These are phyloP conservation scores for Lentinula boryana DNA, from an alignment of 768 basidiomycete species.

Conservation along the genomic window DNA sequence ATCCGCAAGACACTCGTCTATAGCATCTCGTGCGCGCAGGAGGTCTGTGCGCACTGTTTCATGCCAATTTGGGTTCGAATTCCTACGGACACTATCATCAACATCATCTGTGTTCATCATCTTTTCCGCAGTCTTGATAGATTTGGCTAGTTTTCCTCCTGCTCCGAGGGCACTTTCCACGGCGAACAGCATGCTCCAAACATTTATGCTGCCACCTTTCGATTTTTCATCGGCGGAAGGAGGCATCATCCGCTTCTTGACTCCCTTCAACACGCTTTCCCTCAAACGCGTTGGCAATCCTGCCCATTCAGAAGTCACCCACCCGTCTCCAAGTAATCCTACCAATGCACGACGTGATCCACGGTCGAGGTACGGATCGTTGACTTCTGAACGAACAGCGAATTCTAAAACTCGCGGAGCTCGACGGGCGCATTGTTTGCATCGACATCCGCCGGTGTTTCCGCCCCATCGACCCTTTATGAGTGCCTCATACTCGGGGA, in stretches of 20 bases:
- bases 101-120: slow-evolving; percentile 37
- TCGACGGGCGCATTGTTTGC: slow-evolving; percentile 76
- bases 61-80: slow-evolving; percentile 75
- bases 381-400: slow-evolving; percentile 68
- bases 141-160: not conserved
- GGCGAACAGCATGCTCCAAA: slow-evolving; percentile 64
- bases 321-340: slow-evolving; percentile 82
- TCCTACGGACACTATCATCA: slow-evolving; percentile 64
- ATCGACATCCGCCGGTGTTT: slow-evolving; percentile 81
- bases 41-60: slow-evolving; percentile 24
- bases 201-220: slow-evolving; percentile 29
- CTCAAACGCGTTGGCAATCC: slow-evolving; percentile 57
- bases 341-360: slow-evolving; percentile 74
- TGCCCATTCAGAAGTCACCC: slow-evolving; percentile 82
- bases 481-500: slow-evolving; percentile 70
- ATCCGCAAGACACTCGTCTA: slow-evolving; percentile 6
- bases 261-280: slow-evolving; percentile 64
- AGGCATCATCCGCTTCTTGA: slow-evolving; percentile 42
- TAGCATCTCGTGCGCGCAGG: not conserved
- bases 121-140: not conserved
- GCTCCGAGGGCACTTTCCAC: slow-evolving; percentile 49
- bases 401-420: slow-evolving; percentile 84
- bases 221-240: not conserved
- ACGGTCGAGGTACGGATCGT: slow-evolving; percentile 62
- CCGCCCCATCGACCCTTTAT: slow-evolving; percentile 81